Percentiles rank a stretch among this genome's conserved stretches.
Conservation (phyloP, 495 filamentous ascomycete species). For the Lasiosphaeriaceae sp. region DNA sequence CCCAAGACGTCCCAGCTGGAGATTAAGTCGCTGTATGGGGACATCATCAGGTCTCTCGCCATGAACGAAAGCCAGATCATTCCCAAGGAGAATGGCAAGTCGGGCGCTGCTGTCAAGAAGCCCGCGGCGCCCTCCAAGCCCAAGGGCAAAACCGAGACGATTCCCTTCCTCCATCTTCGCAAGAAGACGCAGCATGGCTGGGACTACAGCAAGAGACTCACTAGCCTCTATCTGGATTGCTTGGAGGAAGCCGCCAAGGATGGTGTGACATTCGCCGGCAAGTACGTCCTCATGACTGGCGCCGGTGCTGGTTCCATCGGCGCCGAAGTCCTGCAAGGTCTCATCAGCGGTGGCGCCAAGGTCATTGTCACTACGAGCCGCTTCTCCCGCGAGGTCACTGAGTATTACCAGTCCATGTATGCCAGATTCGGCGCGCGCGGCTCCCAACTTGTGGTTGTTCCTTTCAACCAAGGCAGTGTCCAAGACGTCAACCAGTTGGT, state of each 20-base stretch:
- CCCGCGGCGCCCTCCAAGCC: constrained; percentile 64
- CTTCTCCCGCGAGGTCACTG: constrained; percentile 94
- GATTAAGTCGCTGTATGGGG: constrained; percentile 90
- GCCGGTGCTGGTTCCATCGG: constrained; percentile 97
- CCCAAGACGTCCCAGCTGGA: constrained; percentile 92
- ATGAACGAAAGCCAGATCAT: constrained; percentile 99
- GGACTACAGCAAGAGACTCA: constrained; percentile 99
- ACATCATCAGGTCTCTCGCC: constrained; percentile 83
- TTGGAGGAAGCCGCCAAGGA: constrained; percentile 81
- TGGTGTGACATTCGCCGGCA: constrained; percentile 88
- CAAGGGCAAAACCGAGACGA: constrained; percentile 89
- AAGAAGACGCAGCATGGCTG: constrained; percentile 91
- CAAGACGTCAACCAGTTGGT: constrained; percentile 93
- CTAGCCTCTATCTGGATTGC: constrained; percentile 84
- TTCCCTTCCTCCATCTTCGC: constrained; percentile 96
- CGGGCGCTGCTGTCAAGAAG: constrained; percentile 61
- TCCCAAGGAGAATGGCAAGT: constrained; percentile 67
- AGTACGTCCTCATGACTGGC: constrained; percentile 97
- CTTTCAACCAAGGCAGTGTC: constrained; percentile 98
- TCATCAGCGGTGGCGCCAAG: constrained; percentile 94
- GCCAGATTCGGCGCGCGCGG: constrained; percentile 87
- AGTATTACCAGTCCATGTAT: constrained; percentile 99
- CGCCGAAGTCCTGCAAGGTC: constrained; percentile 93
- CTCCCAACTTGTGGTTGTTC: constrained; percentile 94
- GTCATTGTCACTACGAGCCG: constrained; percentile 94